Base-by-base conservation (phyloP, 2,329 filamentous ascomycete species). In the Phialophora verrucosa region DNA sequence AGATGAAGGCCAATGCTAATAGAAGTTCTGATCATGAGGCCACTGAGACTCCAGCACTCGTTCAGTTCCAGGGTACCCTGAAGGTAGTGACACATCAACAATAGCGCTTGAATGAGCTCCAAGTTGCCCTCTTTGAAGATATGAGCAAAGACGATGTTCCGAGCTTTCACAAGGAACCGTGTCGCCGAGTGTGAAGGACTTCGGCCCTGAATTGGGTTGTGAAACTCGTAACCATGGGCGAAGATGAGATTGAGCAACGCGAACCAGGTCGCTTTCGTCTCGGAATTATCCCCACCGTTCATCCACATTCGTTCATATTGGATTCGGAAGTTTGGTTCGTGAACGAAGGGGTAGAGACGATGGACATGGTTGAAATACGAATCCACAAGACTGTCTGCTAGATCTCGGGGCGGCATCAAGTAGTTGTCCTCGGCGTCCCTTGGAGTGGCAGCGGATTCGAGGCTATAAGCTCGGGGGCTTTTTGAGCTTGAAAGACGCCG, bases 51-150 rank as follows among this genome's bases (percentile, higher is more conserved):
- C 64, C 64, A 66, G 64, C 59, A 66, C n/a, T 63, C 51, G 17
- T 63, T 58, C 51, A 63, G n/a, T 32, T 63, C 59, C 10, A 58
- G 12, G 11, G 64, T 51, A 7, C 64, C 64, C 31, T 66, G 64
- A 38, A 66, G 59, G 25, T 66, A 63, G 44, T 66, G 54, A n/a
- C 59, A 57, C 59, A 66, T 63, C 59, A 66, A 54, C 12, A 66
- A 60, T 0, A 66, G 64, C 8, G 59, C 47, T 23, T 66, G 64
- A 4, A 58, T 42, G 29, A 63, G 23, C 44, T 63, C 59, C 8
- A 66, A 49, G 49, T 47, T 62, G 7, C 53, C 47, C 35, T 38
- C 38, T 25, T 38, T 35, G 54, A 63, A 59, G 20, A 58, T 47
- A 3, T 63, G 62, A 17, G 62, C 53, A 25, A 59, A 47, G n/a